These are phyloP conservation scores for Cardamine chenopodiifolia DNA, from an alignment of 345 rosid genomes.

Conservation along the genomic window DNA sequence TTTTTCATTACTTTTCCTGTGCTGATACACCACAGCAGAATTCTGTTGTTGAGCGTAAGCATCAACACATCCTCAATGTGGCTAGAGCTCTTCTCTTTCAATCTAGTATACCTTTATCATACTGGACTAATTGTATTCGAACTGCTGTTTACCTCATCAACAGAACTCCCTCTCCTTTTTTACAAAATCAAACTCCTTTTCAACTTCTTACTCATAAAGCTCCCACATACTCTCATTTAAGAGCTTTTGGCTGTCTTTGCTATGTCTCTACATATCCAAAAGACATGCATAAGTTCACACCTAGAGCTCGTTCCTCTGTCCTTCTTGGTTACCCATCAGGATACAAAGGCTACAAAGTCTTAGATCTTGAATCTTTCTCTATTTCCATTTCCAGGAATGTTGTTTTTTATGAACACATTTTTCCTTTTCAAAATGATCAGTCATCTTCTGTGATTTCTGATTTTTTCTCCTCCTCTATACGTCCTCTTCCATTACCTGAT, in stretches of 20 bases:
- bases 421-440: neutral
- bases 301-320: accelerated
- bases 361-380: neutral
- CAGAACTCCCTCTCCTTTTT: neutral
- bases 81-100: neutral
- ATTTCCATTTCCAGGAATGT: neutral
- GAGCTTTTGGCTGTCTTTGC: neutral
- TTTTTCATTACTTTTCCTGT: neutral
- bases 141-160: neutral
- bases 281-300: neutral
- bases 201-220: neutral
- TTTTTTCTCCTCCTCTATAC: too few relatives aligned
- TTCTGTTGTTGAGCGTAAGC: neutral
- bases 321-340: neutral
- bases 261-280: neutral
- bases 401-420: too few relatives aligned
- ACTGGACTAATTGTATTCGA: neutral
- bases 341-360: neutral
- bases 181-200: neutral
- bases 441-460: neutral
- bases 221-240: neutral
- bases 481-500: neutral
- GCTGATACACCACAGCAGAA: neutral
- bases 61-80: neutral
- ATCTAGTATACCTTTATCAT: accelerated